Evolutionary conservation across 1,139 yeast genomes (phyloP), one percentile per base, ranked within the genome.

Genomic region (Diutina mesorugosa): DNA sequence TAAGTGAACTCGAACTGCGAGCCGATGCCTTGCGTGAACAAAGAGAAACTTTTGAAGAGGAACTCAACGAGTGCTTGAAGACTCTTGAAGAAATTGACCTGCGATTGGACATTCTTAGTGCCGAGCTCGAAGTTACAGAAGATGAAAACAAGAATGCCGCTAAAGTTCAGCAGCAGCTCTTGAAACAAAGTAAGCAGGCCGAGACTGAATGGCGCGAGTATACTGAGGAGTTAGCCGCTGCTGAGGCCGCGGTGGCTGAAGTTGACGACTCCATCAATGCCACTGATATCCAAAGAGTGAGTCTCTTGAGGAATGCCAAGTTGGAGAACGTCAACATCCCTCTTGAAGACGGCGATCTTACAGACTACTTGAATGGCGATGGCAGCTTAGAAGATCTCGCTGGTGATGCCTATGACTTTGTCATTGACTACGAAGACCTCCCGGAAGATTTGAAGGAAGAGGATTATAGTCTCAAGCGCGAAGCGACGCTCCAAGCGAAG

Each of bases 241-340:
- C 76, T 47, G 76, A 76, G 47, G 59, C 60, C 1, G 69, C 69
- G 10, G 14, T 38, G 18, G 47, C 30, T 5, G 35, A 28, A 18
- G 21, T 51, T 38, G 47, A 28, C 35, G 90, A 83, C 61, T 76
- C 76, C 45, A 64, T 81, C 4, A 83, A 85, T 55, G 80, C 80
- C 59, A 67, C 76, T 6, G 83, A 79, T 59, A 69, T 83, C 28
- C 87, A 84, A 57, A 79, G 87, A 61, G 73, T 83, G 6, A 80
- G 81, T 61, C 72, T 83, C 30, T 73, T 90, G 60, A 83, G 86
- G 61, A 83, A 82, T 60, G 88, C 96, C 69, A 88, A 87, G 64
- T 78, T 91, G 60, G 89, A 87, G 57, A 86, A 81, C 60, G 75
- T 87, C 16, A 74, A 75, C 10, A 64, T 91, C 16, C 96, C 97